Evolutionary conservation across 441 rosid species (phyloP).

Genomic region (Arabidopsis lyrata): DNA sequence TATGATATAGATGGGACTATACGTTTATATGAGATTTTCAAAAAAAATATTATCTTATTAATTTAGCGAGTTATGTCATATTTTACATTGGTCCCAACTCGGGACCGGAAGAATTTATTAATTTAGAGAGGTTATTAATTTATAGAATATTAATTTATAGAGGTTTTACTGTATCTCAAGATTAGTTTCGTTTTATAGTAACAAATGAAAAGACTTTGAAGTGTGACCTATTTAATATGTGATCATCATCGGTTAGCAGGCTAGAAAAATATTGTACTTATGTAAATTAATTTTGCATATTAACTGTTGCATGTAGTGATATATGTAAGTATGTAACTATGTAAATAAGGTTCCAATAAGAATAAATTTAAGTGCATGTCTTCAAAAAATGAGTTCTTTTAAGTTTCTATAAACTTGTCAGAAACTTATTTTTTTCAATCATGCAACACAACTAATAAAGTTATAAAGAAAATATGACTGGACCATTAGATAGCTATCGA

Average conservation of each 20-base stretch:
- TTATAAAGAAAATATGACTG: conserved; percentile 9
- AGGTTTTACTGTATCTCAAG: too few relatives aligned
- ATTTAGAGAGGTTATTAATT: too few relatives aligned
- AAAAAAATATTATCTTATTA: too few relatives aligned
- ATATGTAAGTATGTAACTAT: too few relatives aligned
- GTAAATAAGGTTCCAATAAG: background rate
- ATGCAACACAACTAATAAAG: background rate
- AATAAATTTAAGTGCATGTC: background rate
- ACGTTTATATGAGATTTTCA: too few relatives aligned
- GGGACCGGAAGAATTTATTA: too few relatives aligned
- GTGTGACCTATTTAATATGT: background rate
- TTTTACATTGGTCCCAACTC: too few relatives aligned
- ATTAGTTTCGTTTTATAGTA: background rate
- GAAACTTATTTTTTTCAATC: background rate
- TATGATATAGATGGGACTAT: too few relatives aligned
- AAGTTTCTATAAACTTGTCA: background rate
- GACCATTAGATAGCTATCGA: conserved; percentile 1
- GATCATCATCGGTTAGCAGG: background rate
- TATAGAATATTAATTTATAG: too few relatives aligned
- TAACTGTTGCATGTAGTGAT: background rate
- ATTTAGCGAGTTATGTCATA: too few relatives aligned
- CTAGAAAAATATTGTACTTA: background rate
- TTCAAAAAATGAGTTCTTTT: background rate
- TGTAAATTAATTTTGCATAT: background rate
- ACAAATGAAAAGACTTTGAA: background rate